A percentile compares a stretch with the other conserved stretches of the same genome.
phyloP scores from a whole-genome alignment of 2,329 filamentous ascomycete genomes.

The Fusarium sp. region DNA sequence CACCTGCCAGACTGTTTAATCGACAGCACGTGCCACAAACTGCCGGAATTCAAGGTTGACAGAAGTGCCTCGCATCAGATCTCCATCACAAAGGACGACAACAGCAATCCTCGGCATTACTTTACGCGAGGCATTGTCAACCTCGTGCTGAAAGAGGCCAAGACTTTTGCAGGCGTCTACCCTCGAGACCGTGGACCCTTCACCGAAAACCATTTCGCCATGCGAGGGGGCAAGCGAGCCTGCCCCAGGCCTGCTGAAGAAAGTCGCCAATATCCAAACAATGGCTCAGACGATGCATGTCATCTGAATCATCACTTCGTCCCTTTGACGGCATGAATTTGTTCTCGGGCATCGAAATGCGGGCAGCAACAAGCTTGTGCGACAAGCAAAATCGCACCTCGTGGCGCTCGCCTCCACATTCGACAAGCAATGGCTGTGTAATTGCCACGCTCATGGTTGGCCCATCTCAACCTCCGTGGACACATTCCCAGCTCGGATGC shows the following conservation, averaged over 20 bases:
- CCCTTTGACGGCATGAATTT: not conserved
- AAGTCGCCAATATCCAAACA: not conserved
- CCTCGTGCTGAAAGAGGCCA: not conserved
- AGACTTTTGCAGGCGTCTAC: not conserved
- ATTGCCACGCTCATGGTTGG: constrained; percentile 21
- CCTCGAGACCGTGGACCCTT: not conserved
- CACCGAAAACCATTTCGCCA: not conserved
- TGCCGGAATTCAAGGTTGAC: constrained; percentile 1
- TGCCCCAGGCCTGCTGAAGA: not conserved
- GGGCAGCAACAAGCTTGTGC: constrained; percentile 7
- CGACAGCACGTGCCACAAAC: constrained; percentile 14
- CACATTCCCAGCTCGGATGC: constrained; percentile 12
- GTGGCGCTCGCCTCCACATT: constrained; percentile 7
- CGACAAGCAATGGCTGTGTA: constrained; percentile 22
- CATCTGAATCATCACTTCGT: not conserved
- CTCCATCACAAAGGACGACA: not conserved
- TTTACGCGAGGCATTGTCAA: not conserved
- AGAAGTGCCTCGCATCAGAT: constrained; percentile 1
- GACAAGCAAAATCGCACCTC: not conserved
- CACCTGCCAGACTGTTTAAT: constrained; percentile 9
- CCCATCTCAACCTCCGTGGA: constrained; percentile 5
- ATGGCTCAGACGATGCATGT: not conserved
- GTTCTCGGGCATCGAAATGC: not conserved
- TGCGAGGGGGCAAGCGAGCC: not conserved
- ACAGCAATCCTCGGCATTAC: not conserved